A percentile compares a stretch with the other conserved stretches of the same genome.
These are phyloP conservation scores for Sclerotinia borealis DNA, from an alignment of 2,329 filamentous ascomycete species.

Conservation along the genomic window DNA sequence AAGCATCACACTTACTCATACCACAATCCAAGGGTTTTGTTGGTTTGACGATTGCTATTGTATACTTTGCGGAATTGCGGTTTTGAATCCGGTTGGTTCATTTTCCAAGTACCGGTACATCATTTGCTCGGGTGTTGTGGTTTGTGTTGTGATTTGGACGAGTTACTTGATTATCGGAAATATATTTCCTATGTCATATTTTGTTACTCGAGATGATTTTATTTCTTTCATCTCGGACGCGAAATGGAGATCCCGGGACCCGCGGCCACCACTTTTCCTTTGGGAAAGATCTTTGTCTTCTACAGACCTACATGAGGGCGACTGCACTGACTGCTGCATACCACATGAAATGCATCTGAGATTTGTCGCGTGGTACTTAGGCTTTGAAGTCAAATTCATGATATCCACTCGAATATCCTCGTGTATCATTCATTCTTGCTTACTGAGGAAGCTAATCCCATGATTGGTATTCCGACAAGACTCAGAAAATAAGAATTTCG, in stretches of 20 bases:
- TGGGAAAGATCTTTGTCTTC: background rate
- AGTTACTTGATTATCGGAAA: background rate
- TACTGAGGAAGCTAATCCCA: background rate
- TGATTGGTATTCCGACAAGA: background rate
- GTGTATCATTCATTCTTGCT: background rate
- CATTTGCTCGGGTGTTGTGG: background rate
- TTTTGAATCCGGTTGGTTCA: background rate
- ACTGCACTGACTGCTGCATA: background rate
- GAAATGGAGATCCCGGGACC: background rate
- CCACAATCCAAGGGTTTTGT: background rate
- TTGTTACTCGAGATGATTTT: background rate
- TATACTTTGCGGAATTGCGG: background rate
- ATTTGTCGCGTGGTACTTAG: constrained; percentile 13
- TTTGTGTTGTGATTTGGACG: background rate
- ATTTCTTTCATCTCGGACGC: background rate
- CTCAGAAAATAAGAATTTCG: background rate
- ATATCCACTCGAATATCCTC: constrained; percentile 3
- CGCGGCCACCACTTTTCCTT: background rate
- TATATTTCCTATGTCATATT: background rate
- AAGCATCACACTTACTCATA: background rate
- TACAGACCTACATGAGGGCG: background rate
- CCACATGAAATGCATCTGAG: background rate
- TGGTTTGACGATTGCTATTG: background rate
- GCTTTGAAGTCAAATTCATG: constrained; percentile 2
- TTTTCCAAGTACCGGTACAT: background rate